These are phyloP conservation scores for Aquilaria malaccensis DNA, from an alignment of 345 rosid species.

Conservation along the genomic window DNA sequence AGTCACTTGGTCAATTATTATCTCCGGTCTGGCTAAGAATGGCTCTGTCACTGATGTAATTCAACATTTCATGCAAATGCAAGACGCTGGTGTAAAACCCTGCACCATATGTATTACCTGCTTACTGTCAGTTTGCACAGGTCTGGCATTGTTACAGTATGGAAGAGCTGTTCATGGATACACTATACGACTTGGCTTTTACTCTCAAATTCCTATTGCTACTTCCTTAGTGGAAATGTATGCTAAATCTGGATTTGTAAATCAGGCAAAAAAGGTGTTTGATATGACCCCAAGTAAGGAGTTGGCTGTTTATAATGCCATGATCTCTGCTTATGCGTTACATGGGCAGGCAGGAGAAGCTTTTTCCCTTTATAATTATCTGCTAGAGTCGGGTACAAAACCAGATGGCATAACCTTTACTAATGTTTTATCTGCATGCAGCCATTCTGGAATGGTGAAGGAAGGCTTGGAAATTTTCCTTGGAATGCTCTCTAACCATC, in stretches of 20 bases:
- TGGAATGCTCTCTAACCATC: slow-evolving; percentile 26
- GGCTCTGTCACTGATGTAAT: slow-evolving; percentile 36
- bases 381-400: slow-evolving; percentile 21
- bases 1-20: slow-evolving; percentile 48
- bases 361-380: slow-evolving; percentile 19
- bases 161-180: slow-evolving; percentile 60
- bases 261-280: slow-evolving; percentile 36
- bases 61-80: slow-evolving; percentile 38
- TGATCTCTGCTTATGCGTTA: slow-evolving; percentile 44
- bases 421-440: slow-evolving; percentile 36
- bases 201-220: slow-evolving; percentile 20
- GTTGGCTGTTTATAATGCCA: slow-evolving; percentile 39
- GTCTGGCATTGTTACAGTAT: slow-evolving; percentile 27
- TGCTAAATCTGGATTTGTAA: slow-evolving; percentile 53
- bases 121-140: slow-evolving; percentile 40
- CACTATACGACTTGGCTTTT: slow-evolving; percentile 33
- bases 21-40: slow-evolving; percentile 51
- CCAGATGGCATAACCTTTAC: slow-evolving; percentile 51
- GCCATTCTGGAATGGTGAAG: slow-evolving; percentile 29
- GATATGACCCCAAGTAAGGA: slow-evolving; percentile 20
- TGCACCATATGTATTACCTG: slow-evolving; percentile 34
- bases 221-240: slow-evolving; percentile 65
- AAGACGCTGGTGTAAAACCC: slow-evolving; percentile 49
- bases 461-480: slow-evolving; percentile 34
- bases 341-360: slow-evolving; percentile 37